Conservation (phyloP, 2,329 filamentous ascomycete species). For the Fusarium albidum region DNA sequence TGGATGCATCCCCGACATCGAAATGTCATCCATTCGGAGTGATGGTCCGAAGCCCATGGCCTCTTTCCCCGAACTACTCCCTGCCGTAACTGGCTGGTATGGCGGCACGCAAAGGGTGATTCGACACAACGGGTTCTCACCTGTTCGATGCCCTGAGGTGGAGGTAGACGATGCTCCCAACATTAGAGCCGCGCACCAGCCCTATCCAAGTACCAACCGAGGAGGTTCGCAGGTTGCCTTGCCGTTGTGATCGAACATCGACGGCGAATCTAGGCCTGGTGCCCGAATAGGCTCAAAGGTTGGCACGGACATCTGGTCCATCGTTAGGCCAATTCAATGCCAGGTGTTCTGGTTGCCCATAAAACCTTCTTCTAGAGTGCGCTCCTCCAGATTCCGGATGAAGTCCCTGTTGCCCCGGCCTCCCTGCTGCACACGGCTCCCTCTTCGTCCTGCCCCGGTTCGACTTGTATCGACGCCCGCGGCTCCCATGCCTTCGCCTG, state of each 20-base stretch:
- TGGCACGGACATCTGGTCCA: slow-evolving; percentile 28
- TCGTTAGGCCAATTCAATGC: slow-evolving; percentile 63
- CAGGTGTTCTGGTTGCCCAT: slow-evolving; percentile 70
- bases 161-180: slow-evolving; percentile 13
- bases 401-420: slow-evolving; percentile 80
- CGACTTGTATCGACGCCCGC: slow-evolving; percentile 64
- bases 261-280: slow-evolving; percentile 13
- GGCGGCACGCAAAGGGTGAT: slow-evolving; percentile 4
- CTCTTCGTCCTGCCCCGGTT: slow-evolving; percentile 72
- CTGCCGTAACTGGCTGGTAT: slow-evolving; percentile 3
- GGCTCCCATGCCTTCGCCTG: slow-evolving; percentile 77
- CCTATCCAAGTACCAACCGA: slow-evolving; percentile 29
- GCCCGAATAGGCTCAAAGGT: slow-evolving; percentile 21
- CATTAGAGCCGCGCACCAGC: slow-evolving; percentile 16
- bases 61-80: slow-evolving; percentile 10
- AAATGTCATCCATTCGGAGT: slow-evolving; percentile 8
- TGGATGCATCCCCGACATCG: slow-evolving; percentile 10
- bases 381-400: slow-evolving; percentile 92
- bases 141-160: slow-evolving; percentile 16
- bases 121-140: slow-evolving; percentile 14
- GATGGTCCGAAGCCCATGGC: slow-evolving; percentile 7
- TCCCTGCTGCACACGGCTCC: slow-evolving; percentile 73
- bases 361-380: slow-evolving; percentile 92
- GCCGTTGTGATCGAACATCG: slow-evolving; percentile 7
- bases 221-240: slow-evolving; percentile 21